Percentiles rank a stretch among this genome's conserved stretches.
phyloP scores from a whole-genome alignment of 441 rosid genomes.

The Populus tomentosa region DNA sequence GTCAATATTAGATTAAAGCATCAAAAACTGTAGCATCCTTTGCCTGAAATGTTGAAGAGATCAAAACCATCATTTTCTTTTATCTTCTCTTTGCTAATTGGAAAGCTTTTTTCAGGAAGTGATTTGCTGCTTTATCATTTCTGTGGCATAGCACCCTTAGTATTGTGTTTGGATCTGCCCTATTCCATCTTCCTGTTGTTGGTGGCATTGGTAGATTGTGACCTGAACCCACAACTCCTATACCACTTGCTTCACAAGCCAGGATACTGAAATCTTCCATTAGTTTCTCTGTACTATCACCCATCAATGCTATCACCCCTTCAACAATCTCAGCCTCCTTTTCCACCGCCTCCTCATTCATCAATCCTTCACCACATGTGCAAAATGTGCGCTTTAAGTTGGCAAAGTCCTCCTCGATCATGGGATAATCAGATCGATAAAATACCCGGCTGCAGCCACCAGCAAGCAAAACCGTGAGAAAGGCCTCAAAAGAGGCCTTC shows the following conservation, averaged over 20 bases:
- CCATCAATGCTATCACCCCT: constrained; percentile 73
- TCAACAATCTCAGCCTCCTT: constrained; percentile 72
- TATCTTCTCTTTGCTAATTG: constrained; percentile 48
- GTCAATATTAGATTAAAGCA: constrained; percentile 1
- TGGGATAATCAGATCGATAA: constrained; percentile 44
- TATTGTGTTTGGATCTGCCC: constrained; percentile 75
- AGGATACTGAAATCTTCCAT: constrained; percentile 76
- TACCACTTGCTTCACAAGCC: constrained; percentile 61
- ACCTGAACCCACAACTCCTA: constrained; percentile 44
- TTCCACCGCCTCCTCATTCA: constrained; percentile 58
- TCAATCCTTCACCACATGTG: constrained; percentile 74
- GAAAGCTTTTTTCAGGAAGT: constrained; percentile 64
- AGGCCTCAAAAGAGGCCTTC: constrained; percentile 73
- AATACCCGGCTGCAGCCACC: constrained; percentile 65
- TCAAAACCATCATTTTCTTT: not conserved
- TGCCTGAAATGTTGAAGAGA: constrained; percentile 5
- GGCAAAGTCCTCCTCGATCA: constrained; percentile 69
- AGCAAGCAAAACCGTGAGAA: constrained; percentile 71
- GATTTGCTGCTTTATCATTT: constrained; percentile 62
- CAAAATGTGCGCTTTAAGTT: constrained; percentile 61
- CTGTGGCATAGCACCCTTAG: constrained; percentile 79
- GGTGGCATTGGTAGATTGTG: constrained; percentile 86
- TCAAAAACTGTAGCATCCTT: constrained; percentile 3
- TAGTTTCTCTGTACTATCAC: constrained; percentile 66
- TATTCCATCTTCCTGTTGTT: constrained; percentile 72